Conservation (phyloP, 2,329 filamentous ascomycete species). For the Lachnellula suecica region DNA sequence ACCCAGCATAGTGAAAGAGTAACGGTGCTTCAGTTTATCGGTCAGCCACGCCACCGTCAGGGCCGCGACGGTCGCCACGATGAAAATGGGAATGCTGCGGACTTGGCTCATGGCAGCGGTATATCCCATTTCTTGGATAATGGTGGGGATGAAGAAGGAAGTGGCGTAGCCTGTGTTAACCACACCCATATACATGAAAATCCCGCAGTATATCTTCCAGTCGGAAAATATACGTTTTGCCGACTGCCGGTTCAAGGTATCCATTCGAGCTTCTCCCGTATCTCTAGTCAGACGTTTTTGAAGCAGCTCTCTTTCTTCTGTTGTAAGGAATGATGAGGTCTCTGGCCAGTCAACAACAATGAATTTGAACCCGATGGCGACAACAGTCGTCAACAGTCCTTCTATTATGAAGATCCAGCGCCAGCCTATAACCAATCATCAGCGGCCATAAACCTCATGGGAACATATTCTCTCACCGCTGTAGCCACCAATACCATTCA, state of each 20-base stretch:
- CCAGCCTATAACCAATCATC: slow-evolving; percentile 40
- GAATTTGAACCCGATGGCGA: slow-evolving; percentile 39
- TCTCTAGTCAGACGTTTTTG: slow-evolving; percentile 21
- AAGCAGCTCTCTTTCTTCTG: slow-evolving; percentile 35
- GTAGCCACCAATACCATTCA: slow-evolving; percentile 49
- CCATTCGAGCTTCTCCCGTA: slow-evolving; percentile 21
- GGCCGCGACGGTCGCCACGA: slow-evolving; percentile 10
- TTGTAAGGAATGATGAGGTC: slow-evolving; percentile 40
- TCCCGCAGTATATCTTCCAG: slow-evolving; percentile 43
- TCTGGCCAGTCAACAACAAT: slow-evolving; percentile 48
- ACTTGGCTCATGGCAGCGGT: slow-evolving; percentile 16
- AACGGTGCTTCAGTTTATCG: slow-evolving; percentile 18
- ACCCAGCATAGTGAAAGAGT: slow-evolving; percentile 19
- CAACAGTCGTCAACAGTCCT: slow-evolving; percentile 33
- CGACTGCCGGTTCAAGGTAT: slow-evolving; percentile 33
- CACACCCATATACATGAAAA: slow-evolving; percentile 62
- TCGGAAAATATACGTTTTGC: slow-evolving; percentile 42
- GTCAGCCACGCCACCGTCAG: slow-evolving; percentile 11
- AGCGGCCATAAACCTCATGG: slow-evolving; percentile 48
- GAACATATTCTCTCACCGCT: slow-evolving; percentile 49
- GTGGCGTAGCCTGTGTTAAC: slow-evolving; percentile 42
- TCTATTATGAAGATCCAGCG: slow-evolving; percentile 47
- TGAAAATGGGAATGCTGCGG: slow-evolving; percentile 23
- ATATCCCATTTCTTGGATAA: slow-evolving; percentile 23
- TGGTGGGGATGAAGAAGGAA: slow-evolving; percentile 26